Evolutionary conservation across 208 protist genomes (phyloP).

Genomic region (Angomonas ambiguus): DNA sequence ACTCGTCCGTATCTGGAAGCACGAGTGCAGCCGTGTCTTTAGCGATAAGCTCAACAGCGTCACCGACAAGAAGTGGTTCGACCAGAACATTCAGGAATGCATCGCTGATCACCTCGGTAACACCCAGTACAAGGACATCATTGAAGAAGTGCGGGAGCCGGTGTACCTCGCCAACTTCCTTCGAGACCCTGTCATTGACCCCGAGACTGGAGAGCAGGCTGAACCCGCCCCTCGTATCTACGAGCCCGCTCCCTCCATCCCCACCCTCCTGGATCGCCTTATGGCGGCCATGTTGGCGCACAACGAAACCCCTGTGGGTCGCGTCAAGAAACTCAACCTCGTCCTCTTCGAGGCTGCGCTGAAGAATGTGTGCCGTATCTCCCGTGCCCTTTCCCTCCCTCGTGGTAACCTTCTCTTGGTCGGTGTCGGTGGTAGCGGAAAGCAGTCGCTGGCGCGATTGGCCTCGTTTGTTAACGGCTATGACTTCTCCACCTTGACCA

Average conservation of each 20-base stretch:
- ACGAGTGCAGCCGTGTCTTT: slow-evolving; percentile 97
- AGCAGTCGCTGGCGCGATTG: slow-evolving; percentile 91
- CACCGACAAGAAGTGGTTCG: slow-evolving; percentile 95
- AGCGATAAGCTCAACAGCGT: slow-evolving; percentile 95
- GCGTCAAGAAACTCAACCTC: slow-evolving; percentile 89
- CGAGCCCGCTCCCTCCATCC: slow-evolving; percentile 89
- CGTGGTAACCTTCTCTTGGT: slow-evolving; percentile 93
- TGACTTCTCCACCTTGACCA: slow-evolving; percentile 88
- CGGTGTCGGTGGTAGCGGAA: slow-evolving; percentile 91
- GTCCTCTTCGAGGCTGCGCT: slow-evolving; percentile 95
- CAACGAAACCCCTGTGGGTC: slow-evolving; percentile 81
- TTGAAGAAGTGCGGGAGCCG: slow-evolving; percentile 65
- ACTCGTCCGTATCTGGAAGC: slow-evolving; percentile 94
- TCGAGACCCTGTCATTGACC: slow-evolving; percentile 84
- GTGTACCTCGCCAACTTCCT: slow-evolving; percentile 96
- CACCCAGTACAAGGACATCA: slow-evolving; percentile 80
- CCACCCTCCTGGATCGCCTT: slow-evolving; percentile 67
- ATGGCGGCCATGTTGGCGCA: slow-evolving; percentile 77
- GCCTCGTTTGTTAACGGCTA: slow-evolving; percentile 84
- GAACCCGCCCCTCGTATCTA: slow-evolving; percentile 93
- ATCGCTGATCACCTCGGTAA: slow-evolving; percentile 62
- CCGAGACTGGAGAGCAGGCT: slow-evolving; percentile 85
- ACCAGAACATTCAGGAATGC: slow-evolving; percentile 84
- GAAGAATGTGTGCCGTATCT: slow-evolving; percentile 94
- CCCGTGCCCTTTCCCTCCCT: slow-evolving; percentile 87